Evolutionary conservation across 345 rosid genomes (phyloP).

Genomic region (Pseudoturritis turrita): DNA sequence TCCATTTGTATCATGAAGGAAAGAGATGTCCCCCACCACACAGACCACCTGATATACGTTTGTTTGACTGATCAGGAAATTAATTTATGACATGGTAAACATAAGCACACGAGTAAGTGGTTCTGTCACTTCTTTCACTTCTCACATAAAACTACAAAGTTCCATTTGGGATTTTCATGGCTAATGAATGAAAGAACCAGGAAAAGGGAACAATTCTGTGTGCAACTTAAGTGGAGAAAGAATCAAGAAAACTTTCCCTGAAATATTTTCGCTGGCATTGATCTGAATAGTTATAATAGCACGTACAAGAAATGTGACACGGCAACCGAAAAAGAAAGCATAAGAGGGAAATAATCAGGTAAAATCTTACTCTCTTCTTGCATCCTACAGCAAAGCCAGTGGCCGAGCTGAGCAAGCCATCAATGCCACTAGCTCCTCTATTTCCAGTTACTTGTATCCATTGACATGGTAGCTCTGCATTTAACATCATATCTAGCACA

Average conservation of each 20-base stretch:
- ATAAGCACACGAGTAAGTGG: background rate
- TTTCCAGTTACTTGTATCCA: constrained; percentile 78
- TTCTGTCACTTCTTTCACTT: background rate
- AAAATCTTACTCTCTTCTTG: constrained; percentile 60
- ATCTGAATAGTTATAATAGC: background rate
- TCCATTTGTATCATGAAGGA: constrained; percentile 97
- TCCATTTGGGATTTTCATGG: background rate
- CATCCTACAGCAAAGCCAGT: constrained; percentile 88
- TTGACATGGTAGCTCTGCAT: constrained; percentile 46
- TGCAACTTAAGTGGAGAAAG: background rate
- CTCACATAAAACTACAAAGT: background rate
- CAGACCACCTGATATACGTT: constrained; percentile 54
- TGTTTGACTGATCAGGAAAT: background rate
- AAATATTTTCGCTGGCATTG: background rate
- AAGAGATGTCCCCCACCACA: constrained; percentile 84
- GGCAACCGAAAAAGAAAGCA: background rate
- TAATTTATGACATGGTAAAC: background rate
- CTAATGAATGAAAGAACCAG: constrained; percentile 4
- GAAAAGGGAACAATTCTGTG: background rate
- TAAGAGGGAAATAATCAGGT: background rate
- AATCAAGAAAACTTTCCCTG: background rate
- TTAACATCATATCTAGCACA: constrained; percentile 36
- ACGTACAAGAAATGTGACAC: background rate
- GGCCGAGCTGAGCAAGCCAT: constrained; percentile 92
- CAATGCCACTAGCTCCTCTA: constrained; percentile 99